Base-by-base conservation (phyloP, 352 stramenopile species). In the Globisporangium spinosum region DNA sequence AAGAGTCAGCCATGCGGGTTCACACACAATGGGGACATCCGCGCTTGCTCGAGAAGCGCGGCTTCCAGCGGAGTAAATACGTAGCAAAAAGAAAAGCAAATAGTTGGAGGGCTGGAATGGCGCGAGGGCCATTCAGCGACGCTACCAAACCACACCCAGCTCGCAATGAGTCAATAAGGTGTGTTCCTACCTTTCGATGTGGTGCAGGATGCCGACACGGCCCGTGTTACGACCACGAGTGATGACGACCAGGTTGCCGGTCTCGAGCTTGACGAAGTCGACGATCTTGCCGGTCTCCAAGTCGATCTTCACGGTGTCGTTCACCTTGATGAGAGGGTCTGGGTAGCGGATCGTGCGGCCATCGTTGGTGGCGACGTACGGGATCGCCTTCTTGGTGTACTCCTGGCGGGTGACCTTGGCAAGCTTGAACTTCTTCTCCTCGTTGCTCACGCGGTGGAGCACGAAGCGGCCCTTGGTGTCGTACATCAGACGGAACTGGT, bases 381-480 rank as follows among this genome's bases (percentile, higher is more conserved):
- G 98, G 70, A 99, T 98, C 77, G 98, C 97, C 82, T 99, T 99
- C 75, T 93, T 90, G 22, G 93, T 98, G 70, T 98, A 91, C 77
- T 97, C 94, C 69, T 98, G 82, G 67, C 86, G 83, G 75, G 98
- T 98, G 40, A 99, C 94, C 81, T 98, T 98, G 80, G 94, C 98
- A 64, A 99, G 97, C 93, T 99, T 99, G 90, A 93, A 99, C 76
- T 96, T 94, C 70, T 97, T 97, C 88, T 99, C 97, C 70, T 98
- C 91, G 68, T 97, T 85, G 63, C 94, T 90, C 72, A 99, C 93
- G 64, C 94, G 89, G 89, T 99, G 97, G 58, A 99, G 86, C 67
- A 98, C 92, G 73, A 99, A 99, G 71, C 98, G 94, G 82, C 98
- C 97, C 91, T 99, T 99, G 66, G 88, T 97, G 83, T 99, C 97